A percentile compares a stretch with the other conserved stretches of the same genome.
phyloP scores from a whole-genome alignment of 2,329 filamentous ascomycete genomes.

The Berkeleyomyces rouxiae region DNA sequence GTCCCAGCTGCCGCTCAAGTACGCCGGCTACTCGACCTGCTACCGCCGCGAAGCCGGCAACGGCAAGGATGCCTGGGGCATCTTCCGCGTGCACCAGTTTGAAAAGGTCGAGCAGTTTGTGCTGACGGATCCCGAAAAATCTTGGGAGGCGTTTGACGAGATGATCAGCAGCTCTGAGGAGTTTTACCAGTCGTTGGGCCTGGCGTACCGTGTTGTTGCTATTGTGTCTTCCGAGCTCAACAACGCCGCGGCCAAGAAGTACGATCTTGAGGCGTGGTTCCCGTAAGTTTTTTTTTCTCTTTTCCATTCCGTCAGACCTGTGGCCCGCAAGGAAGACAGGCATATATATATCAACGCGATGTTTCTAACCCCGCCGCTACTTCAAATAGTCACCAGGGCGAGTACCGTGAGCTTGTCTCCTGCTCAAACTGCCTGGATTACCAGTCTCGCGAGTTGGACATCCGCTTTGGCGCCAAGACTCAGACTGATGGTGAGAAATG shows the following conservation, averaged over 20 bases:
- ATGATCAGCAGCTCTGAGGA: constrained; percentile 88
- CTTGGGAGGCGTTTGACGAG: constrained; percentile 81
- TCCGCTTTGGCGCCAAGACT: constrained; percentile 77
- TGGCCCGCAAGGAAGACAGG: not conserved
- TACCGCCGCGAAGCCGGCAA: constrained; percentile 90
- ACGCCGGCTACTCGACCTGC: constrained; percentile 83
- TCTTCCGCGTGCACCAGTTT: constrained; percentile 96
- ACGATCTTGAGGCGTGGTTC: constrained; percentile 92
- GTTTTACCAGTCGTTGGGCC: constrained; percentile 77
- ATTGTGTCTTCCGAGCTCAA: constrained; percentile 96
- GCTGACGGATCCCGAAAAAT: constrained; percentile 70
- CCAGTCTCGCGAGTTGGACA: constrained; percentile 84
- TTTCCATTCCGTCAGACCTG: too few relatives aligned
- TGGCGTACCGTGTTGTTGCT: constrained; percentile 81
- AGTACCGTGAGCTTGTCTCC: constrained; percentile 96
- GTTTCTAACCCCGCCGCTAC: not conserved
- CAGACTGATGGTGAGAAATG: constrained; percentile 49
- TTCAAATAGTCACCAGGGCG: constrained; percentile 42
- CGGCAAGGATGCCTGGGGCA: constrained; percentile 85
- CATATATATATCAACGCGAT: not conserved
- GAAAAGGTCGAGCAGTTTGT: constrained; percentile 83
- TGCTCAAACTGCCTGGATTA: constrained; percentile 98
- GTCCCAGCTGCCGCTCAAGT: constrained; percentile 78
- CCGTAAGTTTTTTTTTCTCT: constrained; percentile 34
- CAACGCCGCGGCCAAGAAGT: constrained; percentile 65